Base-by-base conservation (phyloP, 495 filamentous ascomycete genomes). In the Neurospora hispaniola region DNA sequence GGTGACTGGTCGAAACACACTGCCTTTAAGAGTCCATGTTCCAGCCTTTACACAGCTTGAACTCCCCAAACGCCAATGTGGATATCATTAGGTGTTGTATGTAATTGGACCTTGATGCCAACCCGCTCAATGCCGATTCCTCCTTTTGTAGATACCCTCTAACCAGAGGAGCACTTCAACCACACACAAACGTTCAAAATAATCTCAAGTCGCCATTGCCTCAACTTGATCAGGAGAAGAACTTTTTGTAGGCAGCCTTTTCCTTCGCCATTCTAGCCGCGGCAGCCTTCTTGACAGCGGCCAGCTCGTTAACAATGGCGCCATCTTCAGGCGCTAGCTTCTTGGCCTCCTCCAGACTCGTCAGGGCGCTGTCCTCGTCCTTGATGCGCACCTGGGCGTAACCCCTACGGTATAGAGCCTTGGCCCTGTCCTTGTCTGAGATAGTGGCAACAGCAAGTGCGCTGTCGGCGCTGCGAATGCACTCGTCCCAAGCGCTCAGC, bases 171-270 rank as follows among this genome's bases (percentile, higher is more conserved):
- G 27, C 27, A 66, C 54, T 38, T 66, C 18, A 66, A 66, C 12
- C 35, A 35, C 14, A 66, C 54, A 39, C 23, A 71, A 10, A 42
- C 18, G 40, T 31, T 71, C 62, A n/a, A 23, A 38, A 7, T n/a
- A 31, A 66, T 18, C 14, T 35, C 54, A 18, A 16, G 54, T 38
- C 6, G 8, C 16, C 31, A 31, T 16, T 9, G 14, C 14, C 35
- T 9, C 44, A 31, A 31, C n/a, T 18, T 23, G 38, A 35, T 74
- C 69, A 86, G 16, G 74, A 79, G 78, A 98, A 98, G 84, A 94
- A 94, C 85, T 94, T 97, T 83, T 89, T 89, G 79, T 93, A 96
- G 39, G 91, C 91, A 42, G 89, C 91, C 85, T 93, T 95, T 85
- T 98, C 93, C 86, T 93, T 96, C 79, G 91, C 90, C 74, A 88